Base-by-base conservation (phyloP, 106 monocot genomes). In the Agapanthus africanus region DNA sequence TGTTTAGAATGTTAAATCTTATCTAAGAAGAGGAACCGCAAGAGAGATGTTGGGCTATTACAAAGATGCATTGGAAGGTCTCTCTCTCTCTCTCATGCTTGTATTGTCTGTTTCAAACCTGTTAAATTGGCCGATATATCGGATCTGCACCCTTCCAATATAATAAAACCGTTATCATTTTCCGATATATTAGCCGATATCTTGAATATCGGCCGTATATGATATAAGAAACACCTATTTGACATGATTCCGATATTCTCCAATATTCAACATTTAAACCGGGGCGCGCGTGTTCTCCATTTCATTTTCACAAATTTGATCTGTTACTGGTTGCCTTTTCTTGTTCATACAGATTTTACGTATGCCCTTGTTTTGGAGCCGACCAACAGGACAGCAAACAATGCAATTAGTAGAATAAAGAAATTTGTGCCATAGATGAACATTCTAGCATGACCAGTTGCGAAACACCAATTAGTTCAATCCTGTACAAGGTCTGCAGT, bases 331-430 rank as follows among this genome's bases (percentile, higher is more conserved):
- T 15, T 32, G 1, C 5, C 21, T 33, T 35, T 6, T 67, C 4
- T 11, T 18, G 14, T 39, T 0, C 62, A 26, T 75, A 54, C 82
- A 99, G 99, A 99, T 85, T 99, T 99, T 76, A 84, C 76, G 35
- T 70, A 93, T 67, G 99, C 93, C 7, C 90, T 99, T 54, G 90
- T 99, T 61, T 78, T 99, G 30, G 93, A 99, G 65, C 99, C 99
- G 13, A 93, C 90, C 32, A 99, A 93, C 85, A 93, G 79, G 71
- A 90, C 90, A 4, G 93, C 99, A 65, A 90, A 66, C 56, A 21
- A 47, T 31, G 93, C 99, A 37, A 38, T 67, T 32, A 81, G 72
- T 76, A 90, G 99, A 80, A 66, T 99, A 78, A 93, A 79, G 68
- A 90, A 93, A 75, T 52, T 90, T 30, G 77, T 87, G 37, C 77